A percentile compares a stretch with the other conserved stretches of the same genome.
Conservation (phyloP, 345 rosid species). For the Camelina sativa region DNA sequence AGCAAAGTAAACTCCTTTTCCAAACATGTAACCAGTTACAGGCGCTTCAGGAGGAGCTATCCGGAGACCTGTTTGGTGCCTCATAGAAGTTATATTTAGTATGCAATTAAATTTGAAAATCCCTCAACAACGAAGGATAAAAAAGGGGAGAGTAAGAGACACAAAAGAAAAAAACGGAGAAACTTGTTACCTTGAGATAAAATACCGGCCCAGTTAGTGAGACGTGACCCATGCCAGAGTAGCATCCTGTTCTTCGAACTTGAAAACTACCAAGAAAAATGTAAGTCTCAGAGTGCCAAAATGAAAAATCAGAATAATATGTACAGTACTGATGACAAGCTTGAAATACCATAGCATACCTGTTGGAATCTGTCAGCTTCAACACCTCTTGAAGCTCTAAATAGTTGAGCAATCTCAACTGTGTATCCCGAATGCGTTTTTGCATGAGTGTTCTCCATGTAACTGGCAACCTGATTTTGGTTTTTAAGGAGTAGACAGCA, state of each 20-base stretch:
- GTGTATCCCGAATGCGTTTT: conserved; percentile 77
- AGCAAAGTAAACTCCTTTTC: conserved; percentile 95
- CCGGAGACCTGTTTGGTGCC: conserved; percentile 66
- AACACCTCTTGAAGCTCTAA: conserved; percentile 62
- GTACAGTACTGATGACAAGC: neutral
- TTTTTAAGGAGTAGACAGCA: conserved; percentile 20
- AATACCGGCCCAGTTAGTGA: conserved; percentile 96
- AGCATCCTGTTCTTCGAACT: conserved; percentile 71
- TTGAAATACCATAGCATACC: conserved; percentile 47
- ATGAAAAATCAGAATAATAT: neutral
- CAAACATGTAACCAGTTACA: conserved; percentile 88
- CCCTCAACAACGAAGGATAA: neutral
- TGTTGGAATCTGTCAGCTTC: conserved; percentile 65
- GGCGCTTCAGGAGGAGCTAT: conserved; percentile 99
- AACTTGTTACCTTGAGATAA: conserved; percentile 79
- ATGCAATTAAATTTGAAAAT: conserved; percentile 16
- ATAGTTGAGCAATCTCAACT: conserved; percentile 72
- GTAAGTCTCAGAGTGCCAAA: conserved; percentile 13
- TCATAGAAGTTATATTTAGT: conserved; percentile 26
- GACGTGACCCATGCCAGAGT: conserved; percentile 96
- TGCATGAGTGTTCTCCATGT: conserved; percentile 84
- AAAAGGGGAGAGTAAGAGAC: neutral
- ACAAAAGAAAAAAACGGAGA: conserved; percentile 13
- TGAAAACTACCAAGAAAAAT: conserved; percentile 58
- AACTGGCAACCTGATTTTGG: conserved; percentile 61